Evolutionary conservation across 2,329 filamentous ascomycete species (phyloP), one percentile per base, ranked within the genome.

Genomic region (Diaporthe ilicicola): DNA sequence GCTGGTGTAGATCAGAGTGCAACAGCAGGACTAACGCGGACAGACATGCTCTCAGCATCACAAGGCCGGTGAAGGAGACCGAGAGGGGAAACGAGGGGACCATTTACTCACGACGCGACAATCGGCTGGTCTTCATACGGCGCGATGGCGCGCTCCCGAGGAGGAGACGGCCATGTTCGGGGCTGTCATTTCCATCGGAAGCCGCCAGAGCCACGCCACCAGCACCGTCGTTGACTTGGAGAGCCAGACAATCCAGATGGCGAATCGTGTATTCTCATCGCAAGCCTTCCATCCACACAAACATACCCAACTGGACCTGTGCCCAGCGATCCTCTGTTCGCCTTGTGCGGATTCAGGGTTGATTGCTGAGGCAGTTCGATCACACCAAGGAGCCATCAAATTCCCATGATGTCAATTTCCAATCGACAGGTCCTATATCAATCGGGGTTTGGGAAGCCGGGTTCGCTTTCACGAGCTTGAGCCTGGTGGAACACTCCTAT

Each of bases 371-470:
- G 90, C 93, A 96, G 91, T 90, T 96, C 93, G 93, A 94, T 94
- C 90, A 88, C 84, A 79, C 81, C 82, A 94, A 92, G 93, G 93
- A 95, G 92, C 91, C 93, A 94, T 91, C 89, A 84, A 82, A 81
- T 81, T 80, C 78, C 83, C 77, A 91, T 94, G 93, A 90, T 94
- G 92, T 93, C 88, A 91, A 93, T 94, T 86, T 95, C 93, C 92
- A 91, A 94, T 95, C 93, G 94, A 97, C 94, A 96, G 93, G 91
- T 96, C 92, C 93, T 82, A 97, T 92, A 97, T 82, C 79, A 89
- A 96, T 84, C 82, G 84, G 86, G 86, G 82, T 84, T 85, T 82
- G 83, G 59, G 84, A 84, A 86, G 87, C 89, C 88, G 87, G 89
- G 89, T 86, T 93, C 91, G 91, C 88, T 83, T 81, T 85, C 37